Evolutionary conservation across 495 filamentous ascomycete species (phyloP), one percentile per base, ranked within the genome.

Genomic region (Aspergillus asperescens): DNA sequence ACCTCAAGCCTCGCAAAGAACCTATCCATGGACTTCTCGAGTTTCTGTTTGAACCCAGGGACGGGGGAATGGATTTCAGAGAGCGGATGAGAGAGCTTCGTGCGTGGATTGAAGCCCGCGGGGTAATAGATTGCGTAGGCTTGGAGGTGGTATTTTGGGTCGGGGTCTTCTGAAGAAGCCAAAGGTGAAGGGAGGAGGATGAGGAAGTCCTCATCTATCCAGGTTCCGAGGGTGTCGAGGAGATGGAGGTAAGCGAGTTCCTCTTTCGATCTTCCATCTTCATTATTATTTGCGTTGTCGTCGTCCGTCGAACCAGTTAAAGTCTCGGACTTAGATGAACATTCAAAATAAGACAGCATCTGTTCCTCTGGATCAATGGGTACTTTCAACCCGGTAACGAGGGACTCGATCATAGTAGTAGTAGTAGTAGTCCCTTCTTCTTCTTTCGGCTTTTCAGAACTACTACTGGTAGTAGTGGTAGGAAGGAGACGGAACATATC

Each of bases 201-300:
- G 23, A 92, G 78, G 65, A 92, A 80, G 48, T 95, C 90, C 41
- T 86, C 81, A 52, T 92, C 88, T 20, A 91, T 70, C 45, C 77
- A 79, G 34, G 72, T 68, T 44, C 74, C 79, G 5, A 90, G 71
- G 16, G 71, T 73, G 7, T 71, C 50, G 7, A 89, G 70, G 34
- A 49, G 45, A 29, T 27, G 15, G 32, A 49, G 46, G n/a, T n/a
- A n/a, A n/a, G n/a, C n/a, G 13, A 49, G 31, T 3, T 20, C 6
- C 1, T 3, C 18, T 10, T 35, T 16, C 9, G 5, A 7, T 20
- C 5, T 15, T 2, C 16, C 37, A 5, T 9, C 16, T 3, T 37
- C 4, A 5, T 37, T 1, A 24, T 41, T 20, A 8, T 23, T 7
- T n/a, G 12, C 13, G n/a, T 19, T 28, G n/a, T 31, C 24, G n/a